These are phyloP conservation scores for Cudoniella acicularis DNA, from an alignment of 495 filamentous ascomycete species.

Conservation along the genomic window DNA sequence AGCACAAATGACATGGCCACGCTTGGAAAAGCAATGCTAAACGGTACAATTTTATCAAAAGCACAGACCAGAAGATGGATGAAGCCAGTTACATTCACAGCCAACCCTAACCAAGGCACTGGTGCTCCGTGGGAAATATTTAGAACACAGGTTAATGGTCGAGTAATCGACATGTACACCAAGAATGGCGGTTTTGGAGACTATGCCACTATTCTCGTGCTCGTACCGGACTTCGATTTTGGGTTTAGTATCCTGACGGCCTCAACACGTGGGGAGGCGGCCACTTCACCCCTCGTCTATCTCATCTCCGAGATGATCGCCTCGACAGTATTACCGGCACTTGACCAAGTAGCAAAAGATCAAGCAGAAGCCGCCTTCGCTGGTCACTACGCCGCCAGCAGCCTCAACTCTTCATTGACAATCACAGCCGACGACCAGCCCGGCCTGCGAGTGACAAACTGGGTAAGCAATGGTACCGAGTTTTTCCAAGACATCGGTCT, in stretches of 20 bases:
- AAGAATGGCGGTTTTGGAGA: constrained; percentile 46
- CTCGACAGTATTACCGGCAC: constrained; percentile 35
- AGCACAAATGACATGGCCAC: constrained; percentile 48
- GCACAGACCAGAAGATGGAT: constrained; percentile 50
- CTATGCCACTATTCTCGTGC: constrained; percentile 45
- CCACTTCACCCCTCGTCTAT: constrained; percentile 20
- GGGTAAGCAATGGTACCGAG: constrained; percentile 40
- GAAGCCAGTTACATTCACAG: constrained; percentile 47
- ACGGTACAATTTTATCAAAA: constrained; percentile 37
- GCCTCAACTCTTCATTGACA: constrained; percentile 39
- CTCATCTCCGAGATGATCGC: constrained; percentile 33
- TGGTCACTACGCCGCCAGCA: constrained; percentile 35
- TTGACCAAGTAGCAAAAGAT: constrained; percentile 42
- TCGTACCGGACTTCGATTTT: constrained; percentile 49
- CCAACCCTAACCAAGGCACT: constrained; percentile 36
- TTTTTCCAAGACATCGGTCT: no score
- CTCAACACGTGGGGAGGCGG: constrained; percentile 1
- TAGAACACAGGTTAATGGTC: constrained; percentile 31
- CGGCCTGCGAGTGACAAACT: constrained; percentile 36
- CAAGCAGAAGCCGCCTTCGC: constrained; percentile 34
- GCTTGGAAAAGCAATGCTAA: constrained; percentile 48
- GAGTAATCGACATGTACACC: constrained; percentile 51
- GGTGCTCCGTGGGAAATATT: constrained; percentile 57
- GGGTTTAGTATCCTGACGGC: constrained; percentile 45
- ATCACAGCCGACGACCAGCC: constrained; percentile 40